Evolutionary conservation across 148 eudicot genomes (phyloP).

Genomic region (Fagopyrum tataricum): DNA sequence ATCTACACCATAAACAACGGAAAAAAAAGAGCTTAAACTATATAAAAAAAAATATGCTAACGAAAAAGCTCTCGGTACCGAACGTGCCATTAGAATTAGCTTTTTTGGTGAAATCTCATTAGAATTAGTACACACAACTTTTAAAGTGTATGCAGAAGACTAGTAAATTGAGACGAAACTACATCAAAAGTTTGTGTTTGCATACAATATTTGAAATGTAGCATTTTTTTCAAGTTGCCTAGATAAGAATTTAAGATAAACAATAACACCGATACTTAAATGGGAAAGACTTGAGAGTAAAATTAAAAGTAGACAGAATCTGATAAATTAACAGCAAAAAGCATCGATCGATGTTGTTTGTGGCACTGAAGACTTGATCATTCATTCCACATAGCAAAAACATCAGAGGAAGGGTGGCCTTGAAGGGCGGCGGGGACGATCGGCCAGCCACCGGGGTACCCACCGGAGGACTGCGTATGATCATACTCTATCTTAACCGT

Average conservation of each 20-base stretch:
- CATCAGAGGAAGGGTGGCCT: neutral
- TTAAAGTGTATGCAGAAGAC: no score
- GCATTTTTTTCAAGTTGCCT: no score
- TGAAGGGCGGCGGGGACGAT: neutral
- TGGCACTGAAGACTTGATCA: neutral
- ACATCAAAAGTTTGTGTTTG: neutral
- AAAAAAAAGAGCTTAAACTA: no score
- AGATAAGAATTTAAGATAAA: no score
- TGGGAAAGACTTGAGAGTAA: neutral
- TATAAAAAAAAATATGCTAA: no score
- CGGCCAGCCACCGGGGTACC: slow-evolving; percentile 6
- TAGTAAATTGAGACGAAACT: no score
- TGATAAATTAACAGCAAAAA: neutral
- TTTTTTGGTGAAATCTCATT: no score
- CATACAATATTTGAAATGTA: no score
- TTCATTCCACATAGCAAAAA: slow-evolving; percentile 6
- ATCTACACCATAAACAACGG: no score
- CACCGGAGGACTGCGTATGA: neutral
- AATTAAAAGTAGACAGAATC: neutral
- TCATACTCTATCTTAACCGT: slow-evolving; percentile 7
- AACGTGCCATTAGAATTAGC: no score
- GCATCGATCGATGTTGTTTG: neutral
- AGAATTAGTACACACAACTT: no score
- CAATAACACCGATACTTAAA: neutral
- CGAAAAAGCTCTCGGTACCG: no score